phyloP scores from a whole-genome alignment of 2,329 filamentous ascomycete species.

The Biscogniauxia marginata region DNA sequence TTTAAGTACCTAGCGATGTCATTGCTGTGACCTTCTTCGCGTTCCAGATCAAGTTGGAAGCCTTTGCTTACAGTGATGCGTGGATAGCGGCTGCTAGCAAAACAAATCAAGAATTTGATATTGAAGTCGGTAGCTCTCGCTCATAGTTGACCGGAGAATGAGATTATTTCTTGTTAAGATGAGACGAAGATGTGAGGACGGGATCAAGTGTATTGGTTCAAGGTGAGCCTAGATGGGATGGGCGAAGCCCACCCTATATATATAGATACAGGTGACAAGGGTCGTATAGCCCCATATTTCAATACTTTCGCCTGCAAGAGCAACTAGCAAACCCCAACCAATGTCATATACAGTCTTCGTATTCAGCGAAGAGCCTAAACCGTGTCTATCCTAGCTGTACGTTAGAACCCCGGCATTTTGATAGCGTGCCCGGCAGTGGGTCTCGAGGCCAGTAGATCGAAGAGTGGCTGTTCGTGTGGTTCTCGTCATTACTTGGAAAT shows the following conservation, averaged over 20 bases:
- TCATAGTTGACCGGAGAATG: constrained; percentile 8
- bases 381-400: constrained; percentile 33
- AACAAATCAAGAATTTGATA: constrained; percentile 7
- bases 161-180: constrained; percentile 13
- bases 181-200: too few relatives aligned
- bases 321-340: constrained; percentile 32
- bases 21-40: constrained; percentile 31
- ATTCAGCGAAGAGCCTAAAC: constrained; percentile 21
- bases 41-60: constrained; percentile 32
- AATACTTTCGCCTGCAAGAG: constrained; percentile 31
- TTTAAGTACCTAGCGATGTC: constrained; percentile 36
- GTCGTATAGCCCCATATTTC: constrained; percentile 23
- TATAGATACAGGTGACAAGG: too few relatives aligned
- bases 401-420: constrained; percentile 29
- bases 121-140: neutral
- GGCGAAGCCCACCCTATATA: too few relatives aligned
- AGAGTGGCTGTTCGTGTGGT: neutral
- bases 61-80: constrained; percentile 34
- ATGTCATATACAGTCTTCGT: constrained; percentile 33
- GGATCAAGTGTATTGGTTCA: too few relatives aligned
- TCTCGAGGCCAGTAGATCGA: constrained; percentile 25
- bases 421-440: constrained; percentile 20
- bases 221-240: too few relatives aligned
- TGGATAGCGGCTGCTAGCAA: constrained; percentile 41
- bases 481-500: constrained; percentile 1